Percentiles rank a stretch among this genome's conserved stretches.
phyloP scores from a whole-genome alignment of 2,329 filamentous ascomycete species.

The Bipolaris bicolor region DNA sequence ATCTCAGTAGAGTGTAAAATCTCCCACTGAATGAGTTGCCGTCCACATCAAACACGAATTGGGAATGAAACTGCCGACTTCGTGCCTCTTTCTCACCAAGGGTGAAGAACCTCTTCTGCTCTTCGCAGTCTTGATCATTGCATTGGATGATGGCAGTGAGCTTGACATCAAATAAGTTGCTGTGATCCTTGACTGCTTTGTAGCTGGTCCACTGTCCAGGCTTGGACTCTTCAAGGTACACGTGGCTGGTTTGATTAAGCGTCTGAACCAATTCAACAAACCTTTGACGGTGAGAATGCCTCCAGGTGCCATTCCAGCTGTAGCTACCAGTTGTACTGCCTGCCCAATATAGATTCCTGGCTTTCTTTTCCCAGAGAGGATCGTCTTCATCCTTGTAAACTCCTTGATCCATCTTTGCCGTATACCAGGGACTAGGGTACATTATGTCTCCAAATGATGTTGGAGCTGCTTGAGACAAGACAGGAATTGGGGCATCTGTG shows the following conservation, averaged over 20 bases:
- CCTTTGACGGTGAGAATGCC: conserved; percentile 55
- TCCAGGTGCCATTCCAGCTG: conserved; percentile 48
- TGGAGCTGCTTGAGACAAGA: conserved; percentile 55
- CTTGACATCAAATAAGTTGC: conserved; percentile 53
- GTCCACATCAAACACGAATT: conserved; percentile 27
- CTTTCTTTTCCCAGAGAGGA: conserved; percentile 57
- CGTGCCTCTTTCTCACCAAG: conserved; percentile 1
- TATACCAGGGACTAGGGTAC: conserved; percentile 59
- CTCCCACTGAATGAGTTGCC: conserved; percentile 30
- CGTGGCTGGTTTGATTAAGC: conserved; percentile 16
- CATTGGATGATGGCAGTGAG: conserved; percentile 59
- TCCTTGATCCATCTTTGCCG: conserved; percentile 47
- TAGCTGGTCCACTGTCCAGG: conserved; percentile 3
- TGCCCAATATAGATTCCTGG: conserved; percentile 62
- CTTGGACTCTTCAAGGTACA: conserved; percentile 6
- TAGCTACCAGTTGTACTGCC: conserved; percentile 62
- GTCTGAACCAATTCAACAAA: conserved; percentile 49
- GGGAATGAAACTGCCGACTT: conserved; percentile 9
- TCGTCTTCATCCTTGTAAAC: conserved; percentile 53
- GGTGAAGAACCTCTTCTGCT: conserved; percentile 24
- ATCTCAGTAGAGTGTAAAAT: conserved; percentile 24
- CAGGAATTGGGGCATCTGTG: conserved; percentile 52
- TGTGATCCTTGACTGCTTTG: conserved; percentile 26
- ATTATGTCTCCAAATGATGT: conserved; percentile 58
- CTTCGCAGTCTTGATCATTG: conserved; percentile 13